These are phyloP conservation scores for Lasiodiplodia gonubiensis DNA, from an alignment of 2,329 filamentous ascomycete species.

Conservation along the genomic window DNA sequence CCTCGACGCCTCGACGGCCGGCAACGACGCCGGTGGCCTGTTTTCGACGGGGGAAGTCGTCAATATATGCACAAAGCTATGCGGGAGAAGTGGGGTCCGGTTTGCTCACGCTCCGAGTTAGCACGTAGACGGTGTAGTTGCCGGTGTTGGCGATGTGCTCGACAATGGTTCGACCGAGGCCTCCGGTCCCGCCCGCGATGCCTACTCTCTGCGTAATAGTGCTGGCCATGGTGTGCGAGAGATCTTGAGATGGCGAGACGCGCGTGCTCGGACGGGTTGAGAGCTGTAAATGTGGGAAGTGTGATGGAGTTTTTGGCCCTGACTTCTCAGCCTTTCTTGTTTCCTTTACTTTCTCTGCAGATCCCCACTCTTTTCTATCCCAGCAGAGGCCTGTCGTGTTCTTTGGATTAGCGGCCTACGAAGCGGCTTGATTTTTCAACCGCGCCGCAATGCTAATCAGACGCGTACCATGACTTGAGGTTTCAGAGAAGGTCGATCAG, in stretches of 20 bases:
- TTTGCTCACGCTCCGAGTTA: constrained; percentile 32
- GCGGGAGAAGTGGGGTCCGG: too few species aligned
- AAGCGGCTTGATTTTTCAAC: too few species aligned
- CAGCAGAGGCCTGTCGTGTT: neutral
- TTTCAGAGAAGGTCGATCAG: neutral
- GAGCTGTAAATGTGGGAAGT: neutral
- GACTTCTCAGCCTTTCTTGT: neutral
- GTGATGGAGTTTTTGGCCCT: neutral
- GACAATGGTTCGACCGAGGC: constrained; percentile 34
- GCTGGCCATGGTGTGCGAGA: neutral
- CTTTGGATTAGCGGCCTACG: too few species aligned
- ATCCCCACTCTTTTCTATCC: neutral
- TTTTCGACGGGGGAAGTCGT: too few species aligned
- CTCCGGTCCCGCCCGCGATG: constrained; percentile 37
- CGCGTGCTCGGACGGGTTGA: neutral
- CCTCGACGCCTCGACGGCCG: constrained; percentile 23
- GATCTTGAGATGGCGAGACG: neutral
- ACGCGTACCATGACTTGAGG: too few species aligned
- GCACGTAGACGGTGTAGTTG: constrained; percentile 32
- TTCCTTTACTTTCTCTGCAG: neutral
- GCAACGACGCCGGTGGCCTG: neutral
- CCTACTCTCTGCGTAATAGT: constrained; percentile 30
- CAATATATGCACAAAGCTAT: neutral
- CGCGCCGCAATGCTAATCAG: too few species aligned
- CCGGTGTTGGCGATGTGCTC: constrained; percentile 31